phyloP scores from a whole-genome alignment of 306 rosid genomes.

The Vigna unguiculata region DNA sequence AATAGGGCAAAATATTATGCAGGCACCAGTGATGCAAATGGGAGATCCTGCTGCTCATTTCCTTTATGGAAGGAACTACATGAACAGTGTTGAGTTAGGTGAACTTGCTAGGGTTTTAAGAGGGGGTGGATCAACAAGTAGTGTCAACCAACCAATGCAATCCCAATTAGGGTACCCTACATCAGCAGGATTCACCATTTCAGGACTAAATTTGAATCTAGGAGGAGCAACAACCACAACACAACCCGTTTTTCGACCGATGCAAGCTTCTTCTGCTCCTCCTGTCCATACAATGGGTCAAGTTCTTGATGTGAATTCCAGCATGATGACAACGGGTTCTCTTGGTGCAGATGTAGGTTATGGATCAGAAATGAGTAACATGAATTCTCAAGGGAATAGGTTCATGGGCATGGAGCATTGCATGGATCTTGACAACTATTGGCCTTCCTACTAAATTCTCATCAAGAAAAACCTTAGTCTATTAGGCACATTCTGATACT shows the following conservation, averaged over 20 bases:
- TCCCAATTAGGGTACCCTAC: slow-evolving; percentile 26
- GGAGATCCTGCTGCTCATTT: slow-evolving; percentile 63
- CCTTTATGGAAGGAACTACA: slow-evolving; percentile 67
- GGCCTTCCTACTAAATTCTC: slow-evolving; percentile 64
- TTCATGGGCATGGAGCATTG: slow-evolving; percentile 74
- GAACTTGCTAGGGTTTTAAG: slow-evolving; percentile 71
- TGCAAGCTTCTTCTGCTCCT: slow-evolving; percentile 6
- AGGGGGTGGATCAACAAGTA: slow-evolving; percentile 50
- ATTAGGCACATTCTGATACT: slow-evolving; percentile 9
- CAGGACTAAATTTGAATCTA: slow-evolving; percentile 45
- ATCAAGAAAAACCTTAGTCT: slow-evolving; percentile 4
- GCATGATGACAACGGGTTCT: slow-evolving; percentile 51
- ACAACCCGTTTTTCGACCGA: slow-evolving; percentile 38
- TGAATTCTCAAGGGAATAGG: slow-evolving; percentile 54
- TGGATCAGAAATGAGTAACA: slow-evolving; percentile 59
- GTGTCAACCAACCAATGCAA: slow-evolving; percentile 36
- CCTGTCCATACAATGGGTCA: slow-evolving; percentile 26
- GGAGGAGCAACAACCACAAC: slow-evolving; percentile 17
- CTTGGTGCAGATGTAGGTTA: slow-evolving; percentile 57
- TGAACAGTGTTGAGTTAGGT: slow-evolving; percentile 60
- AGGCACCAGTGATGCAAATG: slow-evolving; percentile 69
- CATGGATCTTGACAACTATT: slow-evolving; percentile 81
- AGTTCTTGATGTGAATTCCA: slow-evolving; percentile 47
- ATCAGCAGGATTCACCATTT: slow-evolving; percentile 42
- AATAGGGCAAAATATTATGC: slow-evolving; percentile 50